Conservation (phyloP, 2,329 filamentous ascomycete species). For the Hypoxylon sp. region DNA sequence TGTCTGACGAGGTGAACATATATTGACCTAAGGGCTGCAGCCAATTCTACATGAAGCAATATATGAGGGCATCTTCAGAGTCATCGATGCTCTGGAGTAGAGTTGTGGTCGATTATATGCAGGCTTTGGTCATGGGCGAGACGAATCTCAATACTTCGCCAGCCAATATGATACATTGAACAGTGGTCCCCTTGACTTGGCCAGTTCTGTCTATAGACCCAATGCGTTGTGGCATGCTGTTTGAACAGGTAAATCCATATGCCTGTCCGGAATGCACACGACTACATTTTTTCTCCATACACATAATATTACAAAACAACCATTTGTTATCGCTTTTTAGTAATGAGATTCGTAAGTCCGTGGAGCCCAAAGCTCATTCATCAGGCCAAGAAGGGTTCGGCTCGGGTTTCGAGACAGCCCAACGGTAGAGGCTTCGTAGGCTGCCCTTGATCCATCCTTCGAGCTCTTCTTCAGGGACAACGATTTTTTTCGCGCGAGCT, state of each 20-base stretch:
- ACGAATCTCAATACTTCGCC: conserved; percentile 3
- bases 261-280: conserved; percentile 13
- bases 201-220: conserved; percentile 9
- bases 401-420: conserved; percentile 59
- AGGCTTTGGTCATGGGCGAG: neutral
- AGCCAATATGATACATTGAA: conserved; percentile 7
- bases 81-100: conserved; percentile 29
- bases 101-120: conserved; percentile 36
- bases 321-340: neutral
- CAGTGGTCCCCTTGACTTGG: conserved; percentile 1
- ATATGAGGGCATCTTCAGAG: neutral
- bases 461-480: conserved; percentile 74
- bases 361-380: conserved; percentile 21
- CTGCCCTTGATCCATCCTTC: conserved; percentile 76
- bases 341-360: neutral
- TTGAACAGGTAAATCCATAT: conserved; percentile 19
- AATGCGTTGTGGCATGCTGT: conserved; percentile 16
- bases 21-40: neutral
- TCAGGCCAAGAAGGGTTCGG: conserved; percentile 50
- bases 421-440: conserved; percentile 64
- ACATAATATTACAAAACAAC: neutral
- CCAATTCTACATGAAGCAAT: conserved; percentile 1
- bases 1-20: neutral
- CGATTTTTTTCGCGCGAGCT: conserved; percentile 70
- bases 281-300: conserved; percentile 25